Evolutionary conservation across 805 yeast genomes (phyloP), one percentile per base, ranked within the genome.

Genomic region (Phaffomyces thermotolerans): DNA sequence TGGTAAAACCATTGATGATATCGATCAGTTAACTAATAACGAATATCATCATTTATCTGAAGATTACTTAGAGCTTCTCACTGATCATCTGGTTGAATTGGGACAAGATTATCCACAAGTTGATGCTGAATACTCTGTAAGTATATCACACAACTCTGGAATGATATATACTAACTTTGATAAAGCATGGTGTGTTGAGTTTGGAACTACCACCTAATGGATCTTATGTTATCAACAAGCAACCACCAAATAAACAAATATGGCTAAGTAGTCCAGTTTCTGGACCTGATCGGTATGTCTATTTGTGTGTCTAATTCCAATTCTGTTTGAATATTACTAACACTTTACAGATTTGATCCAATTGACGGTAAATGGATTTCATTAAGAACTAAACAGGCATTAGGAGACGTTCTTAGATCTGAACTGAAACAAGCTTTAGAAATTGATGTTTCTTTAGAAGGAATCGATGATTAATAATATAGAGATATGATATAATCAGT

Each of bases 211-310:
- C 91, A 4, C 75, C 79, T 1, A 68, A 70, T 15, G 98, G 97
- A 2, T 76, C 90, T 0, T 93, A 93, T 59, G 95, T 93, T 25
- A 81, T 93, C 58, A 93, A 93, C 68, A 91, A 89, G 59, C 98
- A 93, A 65, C 99, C 99, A 1, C 97, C 99, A 4, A 93, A 89
- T 65, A 84, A 86, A 64, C 99, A 93, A 62, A 83, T 93, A 27
- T 93, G 99, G 99, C 72, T 91, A 42, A 79, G 95, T 46, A 84
- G 95, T 36, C 99, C 99, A 0, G 58, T 88, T 4, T 84, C 95
- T 8, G 99, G 99, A 0, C 99, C 99, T 6, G 88, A 89, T 58
- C 59, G 76, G 47, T 44, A 34, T 15, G 47, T 44, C 7, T 4
- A 13, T 3, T 20, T 20, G 22, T 20, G 22, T 20, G 22, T 20